Evolutionary conservation across 2,329 filamentous ascomycete genomes (phyloP).

Genomic region (Stylonectria norvegica): DNA sequence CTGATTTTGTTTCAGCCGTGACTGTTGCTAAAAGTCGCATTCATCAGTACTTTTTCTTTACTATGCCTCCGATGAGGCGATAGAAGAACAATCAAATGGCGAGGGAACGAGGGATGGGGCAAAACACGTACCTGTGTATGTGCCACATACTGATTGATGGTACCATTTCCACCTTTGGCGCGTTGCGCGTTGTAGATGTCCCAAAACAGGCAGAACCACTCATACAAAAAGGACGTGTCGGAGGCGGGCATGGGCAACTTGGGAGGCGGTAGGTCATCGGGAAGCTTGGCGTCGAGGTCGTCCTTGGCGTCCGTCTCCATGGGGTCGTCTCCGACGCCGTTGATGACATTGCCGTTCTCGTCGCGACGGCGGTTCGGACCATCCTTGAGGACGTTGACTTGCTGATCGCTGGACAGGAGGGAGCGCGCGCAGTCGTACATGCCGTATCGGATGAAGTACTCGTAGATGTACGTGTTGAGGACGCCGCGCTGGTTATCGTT

Average conservation of each 20-base stretch:
- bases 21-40: slow-evolving; percentile 52
- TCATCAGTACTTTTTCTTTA: slow-evolving; percentile 17
- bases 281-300: slow-evolving; percentile 68
- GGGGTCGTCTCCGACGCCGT: slow-evolving; percentile 68
- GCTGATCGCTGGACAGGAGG: slow-evolving; percentile 64
- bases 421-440: slow-evolving; percentile 81
- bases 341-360: slow-evolving; percentile 63
- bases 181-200: slow-evolving; percentile 87
- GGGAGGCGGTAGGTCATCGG: slow-evolving; percentile 75
- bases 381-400: slow-evolving; percentile 64
- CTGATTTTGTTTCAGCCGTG: slow-evolving; percentile 69
- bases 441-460: slow-evolving; percentile 82
- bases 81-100: background rate
- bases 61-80: slow-evolving; percentile 10
- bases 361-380: slow-evolving; percentile 66
- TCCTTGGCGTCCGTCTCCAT: slow-evolving; percentile 86
- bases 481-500: slow-evolving; percentile 51
- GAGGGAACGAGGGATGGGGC: slow-evolving; percentile 10
- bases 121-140: slow-evolving; percentile 69
- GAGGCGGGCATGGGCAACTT: slow-evolving; percentile 61
- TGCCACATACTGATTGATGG: slow-evolving; percentile 71
- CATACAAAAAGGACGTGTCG: slow-evolving; percentile 83
- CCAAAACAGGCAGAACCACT: slow-evolving; percentile 98
- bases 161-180: slow-evolving; percentile 59
- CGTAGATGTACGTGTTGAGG: slow-evolving; percentile 86